phyloP scores from a whole-genome alignment of 768 basidiomycete genomes.

The Lentinula boryana region DNA sequence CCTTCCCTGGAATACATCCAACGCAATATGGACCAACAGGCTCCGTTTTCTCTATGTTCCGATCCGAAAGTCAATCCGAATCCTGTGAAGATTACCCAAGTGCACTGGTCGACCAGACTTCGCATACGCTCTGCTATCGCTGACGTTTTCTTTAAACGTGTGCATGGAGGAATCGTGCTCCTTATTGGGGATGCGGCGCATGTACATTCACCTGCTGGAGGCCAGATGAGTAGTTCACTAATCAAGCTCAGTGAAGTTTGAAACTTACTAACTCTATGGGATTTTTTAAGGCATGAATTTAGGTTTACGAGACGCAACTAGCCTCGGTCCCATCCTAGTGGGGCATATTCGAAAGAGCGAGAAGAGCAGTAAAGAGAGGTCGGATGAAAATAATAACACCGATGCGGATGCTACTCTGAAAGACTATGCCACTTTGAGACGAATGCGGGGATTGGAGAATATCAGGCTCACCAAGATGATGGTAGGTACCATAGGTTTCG shows the following conservation, averaged over 20 bases:
- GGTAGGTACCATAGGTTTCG: background rate
- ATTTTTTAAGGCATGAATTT: conserved; percentile 21
- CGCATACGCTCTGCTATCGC: conserved; percentile 30
- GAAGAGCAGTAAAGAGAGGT: background rate
- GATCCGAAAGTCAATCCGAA: conserved; percentile 19
- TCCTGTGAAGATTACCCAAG: conserved; percentile 19
- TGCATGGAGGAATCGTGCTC: conserved; percentile 16
- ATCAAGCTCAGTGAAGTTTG: background rate
- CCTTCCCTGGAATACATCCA: conserved; percentile 32
- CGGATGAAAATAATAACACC: background rate
- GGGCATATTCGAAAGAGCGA: conserved; percentile 8
- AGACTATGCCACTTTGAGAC: background rate
- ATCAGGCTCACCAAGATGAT: conserved; percentile 7
- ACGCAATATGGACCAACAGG: conserved; percentile 25
- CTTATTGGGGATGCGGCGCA: conserved; percentile 21
- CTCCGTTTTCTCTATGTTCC: conserved; percentile 19
- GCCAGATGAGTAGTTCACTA: background rate
- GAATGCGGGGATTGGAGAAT: background rate
- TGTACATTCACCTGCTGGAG: conserved; percentile 15
- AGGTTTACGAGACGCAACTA: conserved; percentile 19
- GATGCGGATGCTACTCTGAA: background rate
- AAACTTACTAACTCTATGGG: conserved; percentile 4
- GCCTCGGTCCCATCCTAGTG: conserved; percentile 14
- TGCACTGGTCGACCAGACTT: conserved; percentile 33
- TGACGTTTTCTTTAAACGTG: conserved; percentile 22